Evolutionary conservation across 805 yeast genomes (phyloP).

Genomic region (Yarrowia osloensis): DNA sequence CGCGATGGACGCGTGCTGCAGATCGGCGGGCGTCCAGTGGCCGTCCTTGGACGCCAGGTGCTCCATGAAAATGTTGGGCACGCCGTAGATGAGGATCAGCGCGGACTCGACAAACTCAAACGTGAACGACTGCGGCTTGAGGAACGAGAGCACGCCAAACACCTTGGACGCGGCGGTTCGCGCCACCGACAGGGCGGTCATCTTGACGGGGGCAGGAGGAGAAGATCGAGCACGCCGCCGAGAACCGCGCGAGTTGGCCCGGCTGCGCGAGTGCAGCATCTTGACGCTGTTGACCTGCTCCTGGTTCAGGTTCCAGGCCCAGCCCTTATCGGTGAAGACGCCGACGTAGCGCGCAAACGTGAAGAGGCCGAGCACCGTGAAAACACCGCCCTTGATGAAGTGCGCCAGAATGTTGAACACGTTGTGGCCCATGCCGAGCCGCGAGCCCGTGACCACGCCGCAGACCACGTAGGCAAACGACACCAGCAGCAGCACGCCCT

Average conservation of each 20-base stretch:
- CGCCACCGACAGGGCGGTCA: neutral
- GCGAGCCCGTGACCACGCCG: slow-evolving; percentile 64
- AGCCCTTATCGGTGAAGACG: slow-evolving; percentile 68
- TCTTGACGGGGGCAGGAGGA: slow-evolving; percentile 1
- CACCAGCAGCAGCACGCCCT: slow-evolving; percentile 65
- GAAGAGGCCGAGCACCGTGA: slow-evolving; percentile 70
- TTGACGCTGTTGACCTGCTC: slow-evolving; percentile 21
- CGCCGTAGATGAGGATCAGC: slow-evolving; percentile 82
- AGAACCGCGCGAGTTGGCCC: slow-evolving; percentile 25
- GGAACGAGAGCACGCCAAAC: slow-evolving; percentile 2
- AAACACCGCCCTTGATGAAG: slow-evolving; percentile 94
- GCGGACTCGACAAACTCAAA: slow-evolving; percentile 85
- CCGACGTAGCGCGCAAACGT: slow-evolving; percentile 90
- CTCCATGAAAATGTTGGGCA: slow-evolving; percentile 86
- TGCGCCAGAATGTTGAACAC: slow-evolving; percentile 89
- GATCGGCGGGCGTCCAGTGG: slow-evolving; percentile 83
- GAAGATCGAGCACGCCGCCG: slow-evolving; percentile 14
- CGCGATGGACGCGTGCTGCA: slow-evolving; percentile 89
- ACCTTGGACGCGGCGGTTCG: neutral
- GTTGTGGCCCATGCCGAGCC: slow-evolving; percentile 64
- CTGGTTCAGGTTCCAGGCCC: slow-evolving; percentile 79
- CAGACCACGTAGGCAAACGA: slow-evolving; percentile 58
- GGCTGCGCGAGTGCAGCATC: neutral
- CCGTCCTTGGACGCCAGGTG: slow-evolving; percentile 80
- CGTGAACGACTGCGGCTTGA: slow-evolving; percentile 46